phyloP scores from a whole-genome alignment of 225 moss, liverwort and hornwort genomes.

The Pleurozium schreberi region DNA sequence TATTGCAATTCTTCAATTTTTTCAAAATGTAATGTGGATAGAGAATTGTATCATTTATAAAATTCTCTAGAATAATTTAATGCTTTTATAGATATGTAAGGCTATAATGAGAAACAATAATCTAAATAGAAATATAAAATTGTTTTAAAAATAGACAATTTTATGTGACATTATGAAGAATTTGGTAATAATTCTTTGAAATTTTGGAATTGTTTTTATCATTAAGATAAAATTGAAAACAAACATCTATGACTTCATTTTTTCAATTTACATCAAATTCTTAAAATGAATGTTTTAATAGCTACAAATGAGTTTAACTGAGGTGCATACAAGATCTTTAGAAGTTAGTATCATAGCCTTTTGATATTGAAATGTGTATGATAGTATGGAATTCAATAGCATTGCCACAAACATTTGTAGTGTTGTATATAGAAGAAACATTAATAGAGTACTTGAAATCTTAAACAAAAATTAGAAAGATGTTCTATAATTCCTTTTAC shows the following conservation, averaged over 20 bases:
- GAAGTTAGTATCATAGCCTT: background rate
- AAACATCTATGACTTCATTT: background rate
- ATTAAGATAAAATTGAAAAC: background rate
- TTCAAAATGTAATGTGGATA: background rate
- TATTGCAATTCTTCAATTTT: background rate
- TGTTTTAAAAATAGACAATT: background rate
- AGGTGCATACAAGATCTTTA: fast-evolving
- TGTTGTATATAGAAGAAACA: background rate
- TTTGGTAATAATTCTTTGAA: background rate
- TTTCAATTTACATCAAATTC: background rate
- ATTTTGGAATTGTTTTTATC: background rate
- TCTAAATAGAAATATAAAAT: background rate
- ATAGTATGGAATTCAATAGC: background rate
- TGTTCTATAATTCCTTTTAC: background rate
- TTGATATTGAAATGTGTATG: background rate
- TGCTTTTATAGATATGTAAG: fast-evolving
- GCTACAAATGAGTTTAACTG: background rate
- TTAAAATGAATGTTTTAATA: background rate
- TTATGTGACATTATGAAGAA: background rate
- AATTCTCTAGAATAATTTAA: too few relatives aligned
- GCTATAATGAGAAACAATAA: background rate
- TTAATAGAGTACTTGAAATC: background rate
- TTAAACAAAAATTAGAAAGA: background rate
- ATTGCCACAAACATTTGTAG: background rate
- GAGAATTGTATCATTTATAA: background rate